A percentile compares a stretch with the other conserved stretches of the same genome.
These are phyloP conservation scores for Pseudofabraea citricarpa DNA, from an alignment of 2,329 filamentous ascomycete genomes.

Conservation along the genomic window DNA sequence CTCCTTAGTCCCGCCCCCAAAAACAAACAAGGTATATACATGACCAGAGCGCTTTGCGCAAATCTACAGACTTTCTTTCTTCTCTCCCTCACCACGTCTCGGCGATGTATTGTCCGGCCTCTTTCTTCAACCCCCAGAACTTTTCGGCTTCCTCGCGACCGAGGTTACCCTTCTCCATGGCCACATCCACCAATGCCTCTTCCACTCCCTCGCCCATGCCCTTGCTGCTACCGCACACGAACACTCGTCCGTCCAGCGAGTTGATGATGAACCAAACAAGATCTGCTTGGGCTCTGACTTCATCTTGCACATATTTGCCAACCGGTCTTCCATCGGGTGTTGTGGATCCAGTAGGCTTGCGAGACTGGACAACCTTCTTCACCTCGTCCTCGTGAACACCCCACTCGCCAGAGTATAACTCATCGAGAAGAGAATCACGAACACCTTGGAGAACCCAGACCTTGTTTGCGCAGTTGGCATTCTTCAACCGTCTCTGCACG, in stretches of 20 bases:
- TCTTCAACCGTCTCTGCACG: conserved; percentile 88
- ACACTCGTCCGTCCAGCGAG: conserved; percentile 88
- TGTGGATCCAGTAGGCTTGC: conserved; percentile 41
- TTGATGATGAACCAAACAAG: conserved; percentile 99
- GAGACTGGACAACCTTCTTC: conserved; percentile 75
- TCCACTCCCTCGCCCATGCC: conserved; percentile 98
- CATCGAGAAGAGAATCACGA: conserved; percentile 89
- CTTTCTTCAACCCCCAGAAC: conserved; percentile 91
- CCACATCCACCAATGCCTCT: conserved; percentile 78
- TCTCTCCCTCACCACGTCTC: conserved; percentile 76
- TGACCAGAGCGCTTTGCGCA: too few relatives aligned
- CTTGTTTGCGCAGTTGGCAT: conserved; percentile 95
- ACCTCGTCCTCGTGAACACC: conserved; percentile 87
- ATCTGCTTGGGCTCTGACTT: conserved; percentile 85
- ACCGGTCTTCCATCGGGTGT: conserved; percentile 35
- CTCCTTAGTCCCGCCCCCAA: too few relatives aligned
- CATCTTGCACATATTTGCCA: conserved; percentile 92
- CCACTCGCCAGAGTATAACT: conserved; percentile 95
- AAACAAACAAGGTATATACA: too few relatives aligned
- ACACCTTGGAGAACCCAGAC: conserved; percentile 95
- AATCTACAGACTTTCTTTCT: too few relatives aligned
- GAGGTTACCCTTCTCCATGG: conserved; percentile 87
- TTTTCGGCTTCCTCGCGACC: conserved; percentile 74
- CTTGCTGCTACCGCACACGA: conserved; percentile 91
- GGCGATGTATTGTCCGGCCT: conserved; percentile 91